These are phyloP conservation scores for Cordyceps cateniannulata DNA, from an alignment of 2,329 filamentous ascomycete genomes.

Conservation along the genomic window DNA sequence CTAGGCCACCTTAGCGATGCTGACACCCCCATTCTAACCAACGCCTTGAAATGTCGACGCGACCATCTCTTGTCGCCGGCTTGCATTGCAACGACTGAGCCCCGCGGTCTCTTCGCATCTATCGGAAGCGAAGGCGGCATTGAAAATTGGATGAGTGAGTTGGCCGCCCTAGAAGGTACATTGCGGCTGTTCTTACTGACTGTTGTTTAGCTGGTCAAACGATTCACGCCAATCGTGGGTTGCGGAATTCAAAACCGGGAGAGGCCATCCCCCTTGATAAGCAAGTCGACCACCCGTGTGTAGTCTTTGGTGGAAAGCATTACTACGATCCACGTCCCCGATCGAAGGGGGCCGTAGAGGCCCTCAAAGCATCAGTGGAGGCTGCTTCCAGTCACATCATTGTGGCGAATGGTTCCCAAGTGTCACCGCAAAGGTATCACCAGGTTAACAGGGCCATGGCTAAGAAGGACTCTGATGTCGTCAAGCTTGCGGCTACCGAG, in stretches of 20 bases:
- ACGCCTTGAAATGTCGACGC: slow-evolving; percentile 28
- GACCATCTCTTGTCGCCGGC: slow-evolving; percentile 19
- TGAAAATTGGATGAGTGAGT: slow-evolving; percentile 33
- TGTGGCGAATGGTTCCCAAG: slow-evolving; percentile 17
- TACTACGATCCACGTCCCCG: neutral
- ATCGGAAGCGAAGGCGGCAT: slow-evolving; percentile 19
- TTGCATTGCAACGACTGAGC: slow-evolving; percentile 11
- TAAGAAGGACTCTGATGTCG: neutral
- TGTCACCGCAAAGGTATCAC: neutral
- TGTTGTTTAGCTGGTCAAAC: slow-evolving; percentile 23
- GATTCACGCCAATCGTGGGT: slow-evolving; percentile 21
- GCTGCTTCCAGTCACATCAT: slow-evolving; percentile 18
- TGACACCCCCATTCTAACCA: slow-evolving; percentile 23
- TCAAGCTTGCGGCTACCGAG: neutral
- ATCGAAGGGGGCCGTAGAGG: slow-evolving; percentile 16
- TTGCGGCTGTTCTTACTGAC: neutral
- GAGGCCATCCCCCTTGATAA: neutral
- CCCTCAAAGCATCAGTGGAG: slow-evolving; percentile 23
- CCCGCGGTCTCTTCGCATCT: slow-evolving; percentile 23
- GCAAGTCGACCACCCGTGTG: neutral
- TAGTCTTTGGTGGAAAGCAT: slow-evolving; percentile 12
- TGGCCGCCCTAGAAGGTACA: neutral
- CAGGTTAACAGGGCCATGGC: neutral
- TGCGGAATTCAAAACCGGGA: slow-evolving; percentile 17
- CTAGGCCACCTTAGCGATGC: slow-evolving; percentile 26